Conservation (phyloP, 768 basidiomycete species). For the Xerocomellus intermedius region DNA sequence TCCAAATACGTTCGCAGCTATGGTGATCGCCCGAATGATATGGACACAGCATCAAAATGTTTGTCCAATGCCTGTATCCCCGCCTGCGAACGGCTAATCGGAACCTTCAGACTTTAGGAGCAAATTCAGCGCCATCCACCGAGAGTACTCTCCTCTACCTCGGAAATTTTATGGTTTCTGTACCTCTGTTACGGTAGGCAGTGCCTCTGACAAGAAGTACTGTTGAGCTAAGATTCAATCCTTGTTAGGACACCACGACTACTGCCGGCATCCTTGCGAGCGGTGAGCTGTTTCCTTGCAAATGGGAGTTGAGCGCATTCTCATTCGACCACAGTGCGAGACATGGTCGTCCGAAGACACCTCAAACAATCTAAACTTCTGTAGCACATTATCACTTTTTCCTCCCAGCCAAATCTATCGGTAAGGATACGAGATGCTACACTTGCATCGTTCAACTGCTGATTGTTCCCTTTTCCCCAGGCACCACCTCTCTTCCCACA, state of each 20-base stretch:
- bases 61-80: conserved; percentile 21
- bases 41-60: conserved; percentile 70
- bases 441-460: neutral
- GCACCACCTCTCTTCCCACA: conserved; percentile 1
- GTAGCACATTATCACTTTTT: conserved; percentile 29
- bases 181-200: conserved; percentile 66
- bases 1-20: conserved; percentile 72
- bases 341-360: conserved; percentile 81
- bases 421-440: neutral
- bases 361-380: conserved; percentile 70
- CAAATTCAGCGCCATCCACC: conserved; percentile 74
- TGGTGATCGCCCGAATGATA: conserved; percentile 64
- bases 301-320: neutral
- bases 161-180: conserved; percentile 78
- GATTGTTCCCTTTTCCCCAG: conserved; percentile 1
- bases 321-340: conserved; percentile 51
- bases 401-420: neutral
- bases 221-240: neutral
- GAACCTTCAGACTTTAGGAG: conserved; percentile 56
- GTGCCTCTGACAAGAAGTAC: neutral
- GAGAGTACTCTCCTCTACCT: conserved; percentile 71
- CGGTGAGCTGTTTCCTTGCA: conserved; percentile 41
- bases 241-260: conserved; percentile 59
- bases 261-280: conserved; percentile 77
- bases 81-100: neutral